Evolutionary conservation across 257 asterid species (phyloP), one percentile per base, ranked within the genome.

Genomic region (Agastache rugosa): DNA sequence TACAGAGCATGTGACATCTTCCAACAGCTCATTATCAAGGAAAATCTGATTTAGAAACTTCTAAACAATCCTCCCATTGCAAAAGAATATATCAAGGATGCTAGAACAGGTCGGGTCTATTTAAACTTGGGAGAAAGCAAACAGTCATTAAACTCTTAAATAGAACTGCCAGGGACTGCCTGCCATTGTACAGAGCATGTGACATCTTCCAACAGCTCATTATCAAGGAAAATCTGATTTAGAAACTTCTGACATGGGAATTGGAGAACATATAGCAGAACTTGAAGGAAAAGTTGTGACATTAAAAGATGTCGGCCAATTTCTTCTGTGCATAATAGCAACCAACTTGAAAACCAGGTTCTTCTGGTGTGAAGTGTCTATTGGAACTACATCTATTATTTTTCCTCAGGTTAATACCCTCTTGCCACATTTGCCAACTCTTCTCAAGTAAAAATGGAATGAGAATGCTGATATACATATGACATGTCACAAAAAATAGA

Each of bases 401-500:
- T 45, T 3, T 51, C 14, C 56, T 67, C 75, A 71, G 19, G 77
- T 69, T 54, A 61, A 60, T 60, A 59, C 20, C 48, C 60, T 55
- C 39, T 37, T 69, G 66, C 64, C 34, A 34, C 69, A 53, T 63
- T 47, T 66, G 31, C 65, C 62, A 63, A 12, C 45, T 6, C 27
- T 63, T 48, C 19, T 63, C 54, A 63, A 41, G 63, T 8, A 23
- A 58, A 34, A 67, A 66, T 47, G 27, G 31, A 37, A 54, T 11
- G 39, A 50, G 66, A 75, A 11, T 9, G 23, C 42, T 19, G 42
- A 69, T 53, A 55, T 29, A 51, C 55, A 69, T 63, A 69, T 75
- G 60, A 56, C 70, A 56, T 47, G 25, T 54, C 65, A 74, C 29
- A 67, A 58, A 70, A 66, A 58, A 71, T 17, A 31, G 75, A 79